Conservation (phyloP, 176 grass and related monocot genomes). For the Alopecurus myosuroides region DNA sequence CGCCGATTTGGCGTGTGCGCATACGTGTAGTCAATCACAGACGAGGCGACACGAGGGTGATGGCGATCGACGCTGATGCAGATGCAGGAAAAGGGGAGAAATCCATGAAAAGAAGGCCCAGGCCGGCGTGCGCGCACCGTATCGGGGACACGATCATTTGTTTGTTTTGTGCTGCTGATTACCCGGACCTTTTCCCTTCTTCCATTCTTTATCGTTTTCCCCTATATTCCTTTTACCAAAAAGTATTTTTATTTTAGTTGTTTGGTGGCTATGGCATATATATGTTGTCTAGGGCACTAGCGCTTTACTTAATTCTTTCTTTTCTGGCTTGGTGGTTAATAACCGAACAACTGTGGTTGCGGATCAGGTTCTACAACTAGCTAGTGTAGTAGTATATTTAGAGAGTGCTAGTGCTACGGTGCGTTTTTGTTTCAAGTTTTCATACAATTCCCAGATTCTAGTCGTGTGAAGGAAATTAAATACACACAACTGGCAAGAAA, state of each 20-base stretch:
- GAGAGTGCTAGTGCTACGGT: neutral
- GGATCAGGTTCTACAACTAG: neutral
- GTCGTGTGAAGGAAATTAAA: neutral
- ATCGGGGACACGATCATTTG: neutral
- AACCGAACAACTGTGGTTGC: neutral
- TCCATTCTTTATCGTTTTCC: neutral
- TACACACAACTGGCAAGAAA: no score
- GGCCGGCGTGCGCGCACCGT: constrained; percentile 13
- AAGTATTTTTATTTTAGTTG: neutral
- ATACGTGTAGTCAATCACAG: neutral
- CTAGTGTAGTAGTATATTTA: no score
- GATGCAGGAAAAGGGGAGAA: neutral
- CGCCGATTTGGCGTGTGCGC: neutral
- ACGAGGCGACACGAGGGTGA: neutral
- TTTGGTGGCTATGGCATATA: neutral
- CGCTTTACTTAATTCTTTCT: neutral
- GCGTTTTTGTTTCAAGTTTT: neutral
- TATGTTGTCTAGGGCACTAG: neutral
- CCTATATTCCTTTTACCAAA: neutral
- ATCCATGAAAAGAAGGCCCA: neutral
- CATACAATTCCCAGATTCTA: neutral
- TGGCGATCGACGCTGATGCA: constrained; percentile 22
- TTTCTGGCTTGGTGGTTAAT: neutral
- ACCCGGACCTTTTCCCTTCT: neutral
- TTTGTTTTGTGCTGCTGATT: neutral